These are phyloP conservation scores for Termitomyces titanicus DNA, from an alignment of 768 basidiomycete genomes.

Conservation along the genomic window DNA sequence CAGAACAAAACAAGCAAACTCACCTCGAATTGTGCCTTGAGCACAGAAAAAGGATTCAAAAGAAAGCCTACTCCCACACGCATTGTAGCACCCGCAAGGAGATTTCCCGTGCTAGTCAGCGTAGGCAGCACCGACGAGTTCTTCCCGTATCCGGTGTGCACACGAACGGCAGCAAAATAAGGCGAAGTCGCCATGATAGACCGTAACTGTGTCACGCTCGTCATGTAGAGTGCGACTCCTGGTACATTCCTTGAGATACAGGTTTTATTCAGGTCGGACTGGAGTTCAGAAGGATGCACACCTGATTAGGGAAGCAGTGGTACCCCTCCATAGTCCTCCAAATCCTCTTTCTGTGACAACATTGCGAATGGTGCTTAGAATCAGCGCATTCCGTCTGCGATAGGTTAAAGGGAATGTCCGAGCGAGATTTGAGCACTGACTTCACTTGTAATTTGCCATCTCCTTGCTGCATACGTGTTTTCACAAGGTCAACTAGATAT, in stretches of 20 bases:
- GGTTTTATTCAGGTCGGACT: neutral
- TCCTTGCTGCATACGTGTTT: slow-evolving; percentile 88
- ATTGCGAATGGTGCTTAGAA: slow-evolving; percentile 48
- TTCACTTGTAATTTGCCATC: slow-evolving; percentile 41
- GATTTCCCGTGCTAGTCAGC: slow-evolving; percentile 75
- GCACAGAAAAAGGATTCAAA: slow-evolving; percentile 85
- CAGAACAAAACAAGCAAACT: slow-evolving; percentile 13
- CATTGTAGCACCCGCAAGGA: slow-evolving; percentile 80
- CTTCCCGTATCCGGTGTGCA: slow-evolving; percentile 18
- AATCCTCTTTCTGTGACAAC: slow-evolving; percentile 65
- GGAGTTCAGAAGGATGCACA: slow-evolving; percentile 19
- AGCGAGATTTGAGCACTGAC: slow-evolving; percentile 23
- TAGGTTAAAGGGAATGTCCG: slow-evolving; percentile 13
- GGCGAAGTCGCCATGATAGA: slow-evolving; percentile 67
- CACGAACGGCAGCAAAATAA: slow-evolving; percentile 50
- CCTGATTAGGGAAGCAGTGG: slow-evolving; percentile 76
- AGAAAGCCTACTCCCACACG: slow-evolving; percentile 80
- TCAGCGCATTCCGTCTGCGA: slow-evolving; percentile 25
- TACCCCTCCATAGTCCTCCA: slow-evolving; percentile 84
- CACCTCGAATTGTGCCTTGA: slow-evolving; percentile 93
- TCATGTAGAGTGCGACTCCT: slow-evolving; percentile 91
- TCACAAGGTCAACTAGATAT: slow-evolving; percentile 75
- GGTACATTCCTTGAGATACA: slow-evolving; percentile 70
- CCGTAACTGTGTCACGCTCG: slow-evolving; percentile 80
- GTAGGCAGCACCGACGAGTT: slow-evolving; percentile 59